Evolutionary conservation across 345 rosid genomes (phyloP).

Genomic region (Syzygium grande): DNA sequence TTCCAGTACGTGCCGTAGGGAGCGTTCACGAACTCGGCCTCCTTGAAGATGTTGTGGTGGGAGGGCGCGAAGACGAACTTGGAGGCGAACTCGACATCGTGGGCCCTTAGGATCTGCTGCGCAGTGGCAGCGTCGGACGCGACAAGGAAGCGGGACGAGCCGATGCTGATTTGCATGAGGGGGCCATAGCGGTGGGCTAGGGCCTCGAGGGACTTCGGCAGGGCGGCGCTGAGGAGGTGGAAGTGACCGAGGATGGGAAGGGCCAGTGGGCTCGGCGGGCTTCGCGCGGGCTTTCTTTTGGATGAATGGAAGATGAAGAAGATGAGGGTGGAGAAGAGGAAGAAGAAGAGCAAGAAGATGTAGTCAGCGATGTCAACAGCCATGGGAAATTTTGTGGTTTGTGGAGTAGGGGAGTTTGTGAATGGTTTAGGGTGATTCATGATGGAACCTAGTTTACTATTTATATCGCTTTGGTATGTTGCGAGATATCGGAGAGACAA

Average conservation of each 20-base stretch:
- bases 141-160: conserved; percentile 24
- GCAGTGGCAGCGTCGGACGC: conserved; percentile 43
- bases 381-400: neutral
- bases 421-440: neutral
- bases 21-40: conserved; percentile 40
- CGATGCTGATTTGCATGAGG: conserved; percentile 39
- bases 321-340: neutral
- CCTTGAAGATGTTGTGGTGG: conserved; percentile 41
- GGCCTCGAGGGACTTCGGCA: conserved; percentile 42
- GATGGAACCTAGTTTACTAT: neutral
- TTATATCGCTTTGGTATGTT: neutral
- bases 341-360: neutral
- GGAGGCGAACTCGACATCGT: conserved; percentile 45
- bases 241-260: conserved; percentile 42
- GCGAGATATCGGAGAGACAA: neutral
- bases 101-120: conserved; percentile 30
- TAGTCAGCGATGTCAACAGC: neutral
- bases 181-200: conserved; percentile 52
- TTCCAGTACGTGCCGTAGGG: conserved; percentile 64
- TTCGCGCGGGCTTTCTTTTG: neutral
- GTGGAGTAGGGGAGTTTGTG: neutral
- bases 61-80: conserved; percentile 49
- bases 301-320: conserved; percentile 2
- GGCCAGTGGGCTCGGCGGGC: conserved; percentile 33
- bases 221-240: conserved; percentile 29